A percentile compares a stretch with the other conserved stretches of the same genome.
phyloP scores from a whole-genome alignment of 1,284 basidiomycete species.

The Pisolithus thermaeus region DNA sequence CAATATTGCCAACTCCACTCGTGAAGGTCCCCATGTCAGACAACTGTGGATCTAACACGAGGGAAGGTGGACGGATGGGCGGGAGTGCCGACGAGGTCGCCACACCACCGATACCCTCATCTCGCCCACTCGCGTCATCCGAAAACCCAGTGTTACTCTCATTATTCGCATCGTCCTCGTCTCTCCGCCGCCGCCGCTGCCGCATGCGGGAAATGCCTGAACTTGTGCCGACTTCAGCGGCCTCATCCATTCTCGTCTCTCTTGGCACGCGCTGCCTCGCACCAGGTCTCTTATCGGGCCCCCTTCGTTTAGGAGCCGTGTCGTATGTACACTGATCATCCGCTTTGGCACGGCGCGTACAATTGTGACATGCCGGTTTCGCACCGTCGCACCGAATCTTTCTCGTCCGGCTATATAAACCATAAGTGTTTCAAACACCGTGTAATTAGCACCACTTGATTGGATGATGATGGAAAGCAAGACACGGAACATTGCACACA shows the following conservation, averaged over 20 bases:
- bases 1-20: background rate
- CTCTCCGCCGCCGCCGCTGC: conserved; percentile 21
- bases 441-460: background rate
- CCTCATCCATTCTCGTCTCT: conserved; percentile 28
- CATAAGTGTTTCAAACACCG: background rate
- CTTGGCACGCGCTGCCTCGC: conserved; percentile 55
- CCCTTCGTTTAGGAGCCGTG: conserved; percentile 62
- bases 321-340: conserved; percentile 56
- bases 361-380: conserved; percentile 69
- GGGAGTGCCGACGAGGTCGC: background rate
- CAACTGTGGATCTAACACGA: conserved; percentile 23
- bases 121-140: conserved; percentile 1
- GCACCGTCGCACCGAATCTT: conserved; percentile 80
- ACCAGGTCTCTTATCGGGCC: conserved; percentile 69
- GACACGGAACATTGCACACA: conserved; percentile 63
- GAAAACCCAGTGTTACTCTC: background rate
- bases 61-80: conserved; percentile 7
- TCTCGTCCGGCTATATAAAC: conserved; percentile 52
- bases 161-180: conserved; percentile 6
- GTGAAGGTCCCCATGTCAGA: conserved; percentile 12
- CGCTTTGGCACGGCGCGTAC: conserved; percentile 43
- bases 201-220: conserved; percentile 28
- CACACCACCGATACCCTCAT: background rate
- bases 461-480: background rate
- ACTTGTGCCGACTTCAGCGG: conserved; percentile 14